phyloP scores from a whole-genome alignment of 768 basidiomycete genomes.

The Pisolithus marmoratus region DNA sequence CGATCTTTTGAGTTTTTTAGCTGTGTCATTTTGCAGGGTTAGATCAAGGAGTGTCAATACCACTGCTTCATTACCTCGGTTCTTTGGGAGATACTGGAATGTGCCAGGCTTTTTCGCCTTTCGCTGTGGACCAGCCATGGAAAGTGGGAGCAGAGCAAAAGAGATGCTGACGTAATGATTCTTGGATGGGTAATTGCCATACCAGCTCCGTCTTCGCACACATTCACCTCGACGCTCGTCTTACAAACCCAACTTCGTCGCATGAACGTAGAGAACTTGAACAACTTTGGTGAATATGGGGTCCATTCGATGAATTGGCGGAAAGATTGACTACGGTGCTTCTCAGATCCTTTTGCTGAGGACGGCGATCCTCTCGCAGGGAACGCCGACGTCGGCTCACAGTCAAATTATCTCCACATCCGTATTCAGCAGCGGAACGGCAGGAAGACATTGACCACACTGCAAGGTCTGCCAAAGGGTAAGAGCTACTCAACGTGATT shows the following conservation, averaged over 20 bases:
- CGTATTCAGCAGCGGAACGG: constrained; percentile 99
- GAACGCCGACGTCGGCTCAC: constrained; percentile 72
- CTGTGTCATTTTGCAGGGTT: constrained; percentile 33
- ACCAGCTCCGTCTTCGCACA: background rate
- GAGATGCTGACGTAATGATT: background rate
- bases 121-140: background rate
- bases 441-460: constrained; percentile 94
- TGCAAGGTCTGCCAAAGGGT: constrained; percentile 93
- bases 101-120: constrained; percentile 56
- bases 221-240: background rate
- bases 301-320: too few relatives aligned
- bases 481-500: constrained; percentile 21
- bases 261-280: too few relatives aligned
- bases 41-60: background rate
- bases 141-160: too few relatives aligned
- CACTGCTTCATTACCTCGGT: constrained; percentile 45
- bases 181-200: background rate
- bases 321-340: constrained; percentile 1
- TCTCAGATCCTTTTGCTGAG: constrained; percentile 91
- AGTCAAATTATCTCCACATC: constrained; percentile 85
- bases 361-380: constrained; percentile 79
- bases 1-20: constrained; percentile 72
- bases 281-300: too few relatives aligned
- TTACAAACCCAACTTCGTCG: background rate
- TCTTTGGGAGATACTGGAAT: constrained; percentile 59